Base-by-base conservation (phyloP, 2,329 filamentous ascomycete species). In the Cladophialophora bantiana region DNA sequence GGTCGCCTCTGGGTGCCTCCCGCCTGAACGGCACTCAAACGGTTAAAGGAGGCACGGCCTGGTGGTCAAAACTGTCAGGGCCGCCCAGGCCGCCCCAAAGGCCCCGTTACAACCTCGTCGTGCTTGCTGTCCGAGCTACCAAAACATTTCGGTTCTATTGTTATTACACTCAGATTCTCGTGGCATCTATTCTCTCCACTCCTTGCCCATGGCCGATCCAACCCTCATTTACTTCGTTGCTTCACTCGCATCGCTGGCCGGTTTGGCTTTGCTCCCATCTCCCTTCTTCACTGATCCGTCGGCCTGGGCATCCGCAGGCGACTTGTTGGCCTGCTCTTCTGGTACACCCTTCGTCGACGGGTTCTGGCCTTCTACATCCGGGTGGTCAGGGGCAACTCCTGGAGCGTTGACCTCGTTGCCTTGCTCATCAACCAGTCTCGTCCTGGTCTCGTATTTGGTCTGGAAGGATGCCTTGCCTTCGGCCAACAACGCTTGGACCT, bases 381-480 rank as follows among this genome's bases (percentile, higher is more conserved):
- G 85, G 73, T 87, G 85, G 67, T 82, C 82, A 54, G 83, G 85
- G 59, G 82, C 85, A 68, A 79, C 70, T 4, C 67, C 67, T n/a
- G 68, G 70, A 26, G 78, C 72, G 64, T 81, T 75, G n/a, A 97
- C 80, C 75, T 96, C 91, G 71, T 94, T 93, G 67, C 94, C 95
- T 52, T 88, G 78, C 60, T 86, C 87, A 78, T 97, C 93, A 48
- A 97, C 84, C 64, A 98, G 80, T 65, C 92, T 89, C 7, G 93
- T 97, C 71, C 91, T 87, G n/a, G 94, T 97, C 83, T 98, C 94
- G 77, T 97, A 97, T 72, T 90, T 90, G 12, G 95, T 98, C 82
- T 96, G 89, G 82, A 99, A 97, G 74, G 93, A 92, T 67, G 98
- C 94, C 80, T 97, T 96, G 74, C 94, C 95, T 78, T 94, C 87